Base-by-base conservation (phyloP, 2,329 filamentous ascomycete genomes). In the Apiospora marii region DNA sequence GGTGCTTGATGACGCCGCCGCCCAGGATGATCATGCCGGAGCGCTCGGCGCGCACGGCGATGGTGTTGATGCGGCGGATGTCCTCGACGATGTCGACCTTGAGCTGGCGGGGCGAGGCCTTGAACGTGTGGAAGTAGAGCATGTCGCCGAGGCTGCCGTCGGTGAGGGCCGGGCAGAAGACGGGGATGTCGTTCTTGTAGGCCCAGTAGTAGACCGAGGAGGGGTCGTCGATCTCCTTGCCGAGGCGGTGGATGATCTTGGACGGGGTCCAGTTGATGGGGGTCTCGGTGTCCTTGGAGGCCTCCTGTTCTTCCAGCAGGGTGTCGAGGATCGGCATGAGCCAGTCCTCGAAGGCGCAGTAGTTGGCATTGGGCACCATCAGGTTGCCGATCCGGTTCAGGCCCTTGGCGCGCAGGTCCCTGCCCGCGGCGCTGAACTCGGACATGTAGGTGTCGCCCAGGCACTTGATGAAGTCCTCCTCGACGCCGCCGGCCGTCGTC, bases 401-500 rank as follows among this genome's bases (percentile, higher is more conserved):
- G 13, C 96, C 96, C 81, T 94, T 93, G 74, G 91, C 89, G 51
- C 96, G 93, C 30, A 99, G 88, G 0, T 90, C 89, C 12, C 93
- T 92, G 19, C 96, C 96, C 0, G 89, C 85, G 0, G 94, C 92
- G 70, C 88, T 90, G 84, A 98, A 99, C 1, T 93, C 92, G 64
- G 94, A 94, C 80, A 98, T 91, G 83, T 98, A 99, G 0, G 96
- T 99, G 70, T 94, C 92, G 14, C 93, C 96, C 2, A 99, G 91
- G 79, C 96, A 99, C 85, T 99, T 99, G 88, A 99, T 99, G 72
- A 99, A 92, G 83, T 99, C 96, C 82, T 99, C 96, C 83, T 99
- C 96, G 70, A 99, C 90, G 69, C 96, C 96, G 64, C 96, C 96
- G 0, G 96, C 96, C 0, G 96, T 98, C 34, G 96, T 98, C 74